Evolutionary conservation across 345 rosid genomes (phyloP), one percentile per base, ranked within the genome.

Genomic region (Melaleuca alternifolia): DNA sequence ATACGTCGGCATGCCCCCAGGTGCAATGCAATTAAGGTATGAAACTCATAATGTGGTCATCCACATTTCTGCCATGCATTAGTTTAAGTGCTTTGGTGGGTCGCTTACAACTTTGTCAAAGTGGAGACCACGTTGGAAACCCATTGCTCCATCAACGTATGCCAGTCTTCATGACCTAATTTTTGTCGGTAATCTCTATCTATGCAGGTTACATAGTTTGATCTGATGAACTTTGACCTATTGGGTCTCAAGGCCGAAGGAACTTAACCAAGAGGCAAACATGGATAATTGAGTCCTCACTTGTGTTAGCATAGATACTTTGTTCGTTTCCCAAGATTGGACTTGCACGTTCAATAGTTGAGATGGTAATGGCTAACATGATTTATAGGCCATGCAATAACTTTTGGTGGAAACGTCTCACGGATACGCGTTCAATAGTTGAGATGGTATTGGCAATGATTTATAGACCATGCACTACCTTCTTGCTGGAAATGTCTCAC

Each of bases 51-150:
- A 9, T 71, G 79, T 33, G 79, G 79, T 71, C 48, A 33, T 71
- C 79, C 10, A 71, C 3, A 7, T 20, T 54, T 33, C 16, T 53
- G 16, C 85, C 48, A 83, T 52, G 50, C 54, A 52, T 53, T 71
- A 71, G 13, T 52, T 52, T 30, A n/a, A 83, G 84, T 83, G 84
- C 84, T 83, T 83, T 83, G 59, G 59, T 83, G 57, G 24, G 84
- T 51, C n/a, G 84, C 84, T 37, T 8, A 50, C 24, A 51, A 83
- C 59, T 16, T 82, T 46, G 51, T 57, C 23, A 23, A 44, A 84
- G 44, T 84, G 85, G 85, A 65, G 85, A 33, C 52, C 65, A 84
- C 85, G 85, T 84, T 41, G 85, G 85, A 57, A 54, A 41, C 53
- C 85, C 85, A 84, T 44, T 50, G 23, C 76, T 16, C 33, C 53